A percentile compares a stretch with the other conserved stretches of the same genome.
Evolutionary conservation across 495 filamentous ascomycete species (phyloP).

Genomic region (Lophium mytilinum): DNA sequence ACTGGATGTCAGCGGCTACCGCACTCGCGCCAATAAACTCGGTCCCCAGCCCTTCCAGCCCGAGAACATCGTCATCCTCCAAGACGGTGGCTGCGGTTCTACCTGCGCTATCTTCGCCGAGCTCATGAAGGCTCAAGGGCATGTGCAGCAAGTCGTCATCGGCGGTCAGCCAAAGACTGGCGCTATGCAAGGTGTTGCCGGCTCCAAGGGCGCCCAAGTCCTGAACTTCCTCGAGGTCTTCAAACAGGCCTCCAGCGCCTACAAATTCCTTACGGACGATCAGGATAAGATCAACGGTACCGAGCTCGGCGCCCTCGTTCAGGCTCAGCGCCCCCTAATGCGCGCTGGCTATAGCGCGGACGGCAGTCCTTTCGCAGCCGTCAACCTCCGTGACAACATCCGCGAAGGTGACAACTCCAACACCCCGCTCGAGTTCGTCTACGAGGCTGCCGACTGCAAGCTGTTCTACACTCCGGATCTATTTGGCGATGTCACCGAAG

Average conservation of each 20-base stretch:
- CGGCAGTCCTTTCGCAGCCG: not conserved
- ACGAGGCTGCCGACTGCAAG: constrained; percentile 4
- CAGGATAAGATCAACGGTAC: not conserved
- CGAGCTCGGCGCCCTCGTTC: not conserved
- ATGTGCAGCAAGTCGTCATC: not conserved
- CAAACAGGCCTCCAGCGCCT: not conserved
- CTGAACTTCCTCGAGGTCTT: not conserved
- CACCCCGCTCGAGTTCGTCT: constrained; percentile 3
- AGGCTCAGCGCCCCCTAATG: not conserved
- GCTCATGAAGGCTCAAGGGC: constrained; percentile 4
- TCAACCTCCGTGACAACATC: not conserved
- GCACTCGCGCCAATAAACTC: not conserved
- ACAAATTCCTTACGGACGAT: not conserved
- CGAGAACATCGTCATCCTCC: constrained; percentile 5
- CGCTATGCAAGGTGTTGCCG: constrained; percentile 1
- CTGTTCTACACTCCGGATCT: not conserved
- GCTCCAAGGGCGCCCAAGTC: not conserved
- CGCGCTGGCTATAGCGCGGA: not conserved
- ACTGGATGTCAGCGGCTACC: not conserved
- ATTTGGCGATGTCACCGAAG: not conserved
- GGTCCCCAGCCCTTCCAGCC: not conserved
- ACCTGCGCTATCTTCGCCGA: constrained; percentile 5
- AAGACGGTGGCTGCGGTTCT: constrained; percentile 1
- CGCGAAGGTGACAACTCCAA: not conserved
- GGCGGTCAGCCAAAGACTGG: not conserved